Evolutionary conservation across 208 protist genomes (phyloP).

Genomic region (Acanthamoeba triangularis): DNA sequence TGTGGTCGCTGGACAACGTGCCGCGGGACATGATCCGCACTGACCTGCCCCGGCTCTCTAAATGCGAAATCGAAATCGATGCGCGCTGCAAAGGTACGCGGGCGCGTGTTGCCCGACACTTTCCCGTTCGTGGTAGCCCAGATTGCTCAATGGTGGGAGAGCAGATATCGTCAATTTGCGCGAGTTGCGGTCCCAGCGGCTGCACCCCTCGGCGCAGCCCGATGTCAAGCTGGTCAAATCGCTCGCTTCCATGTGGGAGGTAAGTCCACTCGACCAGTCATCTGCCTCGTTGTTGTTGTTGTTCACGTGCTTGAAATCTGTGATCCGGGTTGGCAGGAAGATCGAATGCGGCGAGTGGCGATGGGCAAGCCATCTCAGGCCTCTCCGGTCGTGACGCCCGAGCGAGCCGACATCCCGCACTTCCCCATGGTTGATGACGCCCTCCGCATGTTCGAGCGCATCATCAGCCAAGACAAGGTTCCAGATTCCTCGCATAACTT

Average conservation of each 20-base stretch:
- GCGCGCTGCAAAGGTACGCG: conserved; percentile 40
- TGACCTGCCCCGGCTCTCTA: conserved; percentile 15
- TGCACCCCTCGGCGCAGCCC: neutral
- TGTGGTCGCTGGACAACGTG: conserved; percentile 65
- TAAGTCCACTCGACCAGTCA: neutral
- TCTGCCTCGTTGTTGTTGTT: neutral
- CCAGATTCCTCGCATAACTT: no score
- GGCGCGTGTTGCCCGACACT: neutral
- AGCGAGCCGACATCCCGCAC: neutral
- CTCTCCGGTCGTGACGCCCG: conserved; percentile 10
- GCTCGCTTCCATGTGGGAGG: conserved; percentile 74
- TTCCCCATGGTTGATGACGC: conserved; percentile 24
- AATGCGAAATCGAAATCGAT: conserved; percentile 73
- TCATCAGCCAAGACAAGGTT: conserved; percentile 71
- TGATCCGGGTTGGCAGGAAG: neutral
- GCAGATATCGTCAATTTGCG: conserved; percentile 59
- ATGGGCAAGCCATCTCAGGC: conserved; percentile 27
- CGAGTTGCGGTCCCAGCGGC: neutral
- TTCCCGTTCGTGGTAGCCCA: neutral
- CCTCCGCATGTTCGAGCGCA: conserved; percentile 3
- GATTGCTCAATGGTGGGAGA: neutral
- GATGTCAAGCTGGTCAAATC: conserved; percentile 66
- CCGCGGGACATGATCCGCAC: conserved; percentile 14
- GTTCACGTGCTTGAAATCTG: neutral
- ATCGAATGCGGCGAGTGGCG: neutral